A percentile compares a stretch with the other conserved stretches of the same genome.
Evolutionary conservation across 495 filamentous ascomycete genomes (phyloP).

Genomic region (Rhizodiscina lignyota): DNA sequence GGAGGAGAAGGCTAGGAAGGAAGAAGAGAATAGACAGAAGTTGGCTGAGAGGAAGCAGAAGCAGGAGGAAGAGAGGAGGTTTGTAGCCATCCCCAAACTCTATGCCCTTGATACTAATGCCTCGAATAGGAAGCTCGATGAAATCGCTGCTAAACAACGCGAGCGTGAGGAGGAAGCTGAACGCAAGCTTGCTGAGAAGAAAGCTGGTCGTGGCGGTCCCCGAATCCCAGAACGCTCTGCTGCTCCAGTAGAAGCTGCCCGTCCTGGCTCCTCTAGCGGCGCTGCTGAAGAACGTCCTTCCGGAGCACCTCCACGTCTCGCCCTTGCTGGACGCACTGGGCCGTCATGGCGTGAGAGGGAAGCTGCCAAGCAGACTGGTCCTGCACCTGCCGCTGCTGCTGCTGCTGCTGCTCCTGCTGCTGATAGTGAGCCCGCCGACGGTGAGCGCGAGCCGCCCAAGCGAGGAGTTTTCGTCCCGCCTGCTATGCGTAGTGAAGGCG

Average conservation of each 20-base stretch:
- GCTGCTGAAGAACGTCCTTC: conserved; percentile 38
- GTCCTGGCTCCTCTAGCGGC: conserved; percentile 24
- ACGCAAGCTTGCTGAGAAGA: conserved; percentile 30
- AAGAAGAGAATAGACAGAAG: conserved; percentile 48
- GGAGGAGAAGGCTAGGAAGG: conserved; percentile 57
- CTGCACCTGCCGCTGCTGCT: conserved; percentile 8
- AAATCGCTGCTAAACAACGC: conserved; percentile 44
- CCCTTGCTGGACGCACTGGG: conserved; percentile 35
- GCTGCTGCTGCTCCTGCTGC: conserved; percentile 13
- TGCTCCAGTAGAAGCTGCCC: conserved; percentile 7
- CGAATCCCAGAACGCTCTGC: conserved; percentile 19
- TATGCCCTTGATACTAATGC: not conserved
- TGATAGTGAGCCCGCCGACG: conserved; percentile 4
- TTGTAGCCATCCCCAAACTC: conserved; percentile 15
- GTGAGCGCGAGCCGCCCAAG: conserved; percentile 7
- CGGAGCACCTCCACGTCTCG: conserved; percentile 47
- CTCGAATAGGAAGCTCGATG: conserved; percentile 40
- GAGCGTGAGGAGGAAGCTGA: conserved; percentile 56
- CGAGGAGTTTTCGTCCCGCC: conserved; percentile 18
- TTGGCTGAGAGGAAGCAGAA: conserved; percentile 61
- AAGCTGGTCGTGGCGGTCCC: conserved; percentile 18
- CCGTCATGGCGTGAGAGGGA: conserved; percentile 74
- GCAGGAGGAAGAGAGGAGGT: conserved; percentile 71
- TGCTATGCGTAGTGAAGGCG: conserved; percentile 14
- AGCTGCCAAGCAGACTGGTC: conserved; percentile 27